phyloP scores from a whole-genome alignment of 345 rosid species.

The Mercurialis annua region DNA sequence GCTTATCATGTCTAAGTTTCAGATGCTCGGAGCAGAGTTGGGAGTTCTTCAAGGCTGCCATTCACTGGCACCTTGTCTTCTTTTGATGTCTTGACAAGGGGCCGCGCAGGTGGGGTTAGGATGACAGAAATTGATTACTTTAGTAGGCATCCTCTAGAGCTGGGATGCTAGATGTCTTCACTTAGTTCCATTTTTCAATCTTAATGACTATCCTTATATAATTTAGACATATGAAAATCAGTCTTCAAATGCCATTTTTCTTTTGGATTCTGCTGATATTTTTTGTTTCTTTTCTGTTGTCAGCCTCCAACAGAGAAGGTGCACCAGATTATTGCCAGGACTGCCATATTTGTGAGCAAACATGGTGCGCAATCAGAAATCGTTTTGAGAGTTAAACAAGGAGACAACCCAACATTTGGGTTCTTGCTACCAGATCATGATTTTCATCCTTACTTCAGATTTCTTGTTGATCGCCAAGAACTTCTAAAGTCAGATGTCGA shows the following conservation, averaged over 20 bases:
- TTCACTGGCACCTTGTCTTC: constrained; percentile 84
- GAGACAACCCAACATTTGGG: constrained; percentile 91
- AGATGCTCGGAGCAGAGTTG: constrained; percentile 95
- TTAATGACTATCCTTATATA: constrained; percentile 49
- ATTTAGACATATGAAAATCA: constrained; percentile 43
- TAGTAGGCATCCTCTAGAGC: constrained; percentile 49
- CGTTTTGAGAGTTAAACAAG: constrained; percentile 93
- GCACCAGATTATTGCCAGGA: constrained; percentile 88
- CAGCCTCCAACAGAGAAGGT: constrained; percentile 93
- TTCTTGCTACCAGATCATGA: constrained; percentile 87
- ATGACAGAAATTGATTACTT: constrained; percentile 58
- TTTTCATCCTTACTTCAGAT: constrained; percentile 75
- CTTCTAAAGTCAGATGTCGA: constrained; percentile 36
- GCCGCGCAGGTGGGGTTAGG: constrained; percentile 96
- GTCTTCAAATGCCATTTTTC: constrained; percentile 23
- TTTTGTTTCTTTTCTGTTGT: constrained; percentile 24
- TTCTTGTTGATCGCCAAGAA: constrained; percentile 83
- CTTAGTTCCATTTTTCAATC: constrained; percentile 57
- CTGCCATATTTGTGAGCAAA: constrained; percentile 76
- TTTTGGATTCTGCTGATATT: background rate
- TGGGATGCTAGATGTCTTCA: constrained; percentile 54
- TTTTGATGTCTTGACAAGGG: constrained; percentile 92
- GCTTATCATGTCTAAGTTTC: constrained; percentile 99
- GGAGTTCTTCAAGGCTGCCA: constrained; percentile 66
- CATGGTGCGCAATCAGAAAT: constrained; percentile 95